These are phyloP conservation scores for Agastache rugosa DNA, from an alignment of 257 asterid genomes.

Conservation along the genomic window DNA sequence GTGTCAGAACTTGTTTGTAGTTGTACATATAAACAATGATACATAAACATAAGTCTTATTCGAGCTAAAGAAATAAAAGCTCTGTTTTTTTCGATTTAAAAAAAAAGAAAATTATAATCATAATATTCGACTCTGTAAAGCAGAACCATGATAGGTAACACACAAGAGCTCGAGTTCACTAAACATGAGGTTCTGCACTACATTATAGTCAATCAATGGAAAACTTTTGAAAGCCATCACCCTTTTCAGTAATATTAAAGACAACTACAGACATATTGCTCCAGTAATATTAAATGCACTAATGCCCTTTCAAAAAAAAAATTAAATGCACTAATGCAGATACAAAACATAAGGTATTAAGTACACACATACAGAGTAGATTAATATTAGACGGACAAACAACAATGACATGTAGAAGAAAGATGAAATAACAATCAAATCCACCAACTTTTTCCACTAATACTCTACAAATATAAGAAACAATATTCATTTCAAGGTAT, in stretches of 20 bases:
- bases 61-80: conserved; percentile 1
- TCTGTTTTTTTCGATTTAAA: neutral
- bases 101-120: neutral
- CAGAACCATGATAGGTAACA: too few relatives aligned
- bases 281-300: conserved; percentile 3
- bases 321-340: neutral
- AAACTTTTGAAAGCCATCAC: conserved; percentile 13
- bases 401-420: neutral
- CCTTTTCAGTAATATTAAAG: conserved; percentile 2
- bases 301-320: too few relatives aligned
- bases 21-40: neutral
- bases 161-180: neutral
- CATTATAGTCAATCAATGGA: conserved; percentile 9
- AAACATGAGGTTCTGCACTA: conserved; percentile 17
- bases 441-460: conserved; percentile 13
- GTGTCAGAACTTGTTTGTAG: too few relatives aligned
- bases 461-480: neutral
- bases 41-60: neutral
- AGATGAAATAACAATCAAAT: neutral
- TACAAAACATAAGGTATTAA: neutral
- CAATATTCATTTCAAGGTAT: neutral
- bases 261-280: neutral
- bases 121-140: neutral
- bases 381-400: too few relatives aligned
- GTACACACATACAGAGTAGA: too few relatives aligned